phyloP scores from a whole-genome alignment of 2,329 filamentous ascomycete species.

The Gnomoniopsis smithogilvyi region DNA sequence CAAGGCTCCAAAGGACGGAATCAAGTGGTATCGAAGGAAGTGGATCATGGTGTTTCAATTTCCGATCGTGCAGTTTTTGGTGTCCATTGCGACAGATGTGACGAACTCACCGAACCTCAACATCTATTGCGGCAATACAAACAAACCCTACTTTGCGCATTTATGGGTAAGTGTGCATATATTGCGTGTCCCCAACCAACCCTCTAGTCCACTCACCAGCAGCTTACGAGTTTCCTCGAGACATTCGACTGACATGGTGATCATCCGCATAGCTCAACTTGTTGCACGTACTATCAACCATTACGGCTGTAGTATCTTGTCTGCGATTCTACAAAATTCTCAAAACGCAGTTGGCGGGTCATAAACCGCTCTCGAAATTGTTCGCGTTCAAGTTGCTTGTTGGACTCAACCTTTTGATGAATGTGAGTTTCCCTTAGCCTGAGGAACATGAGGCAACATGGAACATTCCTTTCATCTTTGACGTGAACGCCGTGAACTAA shows the following conservation, averaged over 20 bases:
- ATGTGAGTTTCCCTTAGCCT: constrained; percentile 18
- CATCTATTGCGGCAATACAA: constrained; percentile 28
- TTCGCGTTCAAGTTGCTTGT: constrained; percentile 33
- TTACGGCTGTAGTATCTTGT: constrained; percentile 23
- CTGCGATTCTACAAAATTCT: constrained; percentile 26
- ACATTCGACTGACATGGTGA: not conserved
- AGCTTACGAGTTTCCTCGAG: too few species aligned
- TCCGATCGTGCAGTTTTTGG: constrained; percentile 31
- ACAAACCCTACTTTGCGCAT: constrained; percentile 27
- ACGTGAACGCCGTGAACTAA: not conserved
- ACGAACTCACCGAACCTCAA: constrained; percentile 23
- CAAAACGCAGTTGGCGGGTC: constrained; percentile 24
- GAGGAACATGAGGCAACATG: not conserved
- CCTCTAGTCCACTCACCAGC: too few species aligned
- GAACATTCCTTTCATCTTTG: too few species aligned
- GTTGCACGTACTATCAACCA: constrained; percentile 23
- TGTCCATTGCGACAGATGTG: constrained; percentile 37
- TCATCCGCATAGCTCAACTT: constrained; percentile 22
- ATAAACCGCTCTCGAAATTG: constrained; percentile 29
- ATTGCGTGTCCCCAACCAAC: too few species aligned
- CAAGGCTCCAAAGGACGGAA: constrained; percentile 23
- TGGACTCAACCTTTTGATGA: constrained; percentile 27
- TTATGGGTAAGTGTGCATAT: constrained; percentile 22
- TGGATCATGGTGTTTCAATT: constrained; percentile 39
- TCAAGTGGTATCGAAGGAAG: constrained; percentile 31